Evolutionary conservation across 164 flowering plant genomes (phyloP).

Genomic region (Nymphaea colorata): DNA sequence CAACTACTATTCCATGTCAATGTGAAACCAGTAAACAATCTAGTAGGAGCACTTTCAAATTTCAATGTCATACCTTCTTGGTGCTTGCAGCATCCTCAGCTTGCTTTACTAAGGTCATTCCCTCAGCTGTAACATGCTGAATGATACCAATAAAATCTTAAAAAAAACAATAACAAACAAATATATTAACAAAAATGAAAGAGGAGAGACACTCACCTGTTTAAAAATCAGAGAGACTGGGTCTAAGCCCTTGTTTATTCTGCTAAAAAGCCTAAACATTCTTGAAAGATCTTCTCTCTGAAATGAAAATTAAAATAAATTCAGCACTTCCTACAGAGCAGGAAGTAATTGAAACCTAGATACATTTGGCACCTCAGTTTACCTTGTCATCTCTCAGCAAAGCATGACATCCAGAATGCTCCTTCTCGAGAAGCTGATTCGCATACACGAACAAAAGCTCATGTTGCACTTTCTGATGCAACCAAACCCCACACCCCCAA

Average conservation of each 20-base stretch:
- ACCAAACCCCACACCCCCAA: background rate
- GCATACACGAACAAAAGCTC: constrained; percentile 20
- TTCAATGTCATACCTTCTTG: constrained; percentile 16
- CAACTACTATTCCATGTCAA: too few species aligned
- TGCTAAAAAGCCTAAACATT: constrained; percentile 58
- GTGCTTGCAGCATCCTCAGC: constrained; percentile 70
- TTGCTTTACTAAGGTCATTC: constrained; percentile 53
- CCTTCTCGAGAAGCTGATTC: constrained; percentile 37
- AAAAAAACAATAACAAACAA: background rate
- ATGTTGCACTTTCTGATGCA: constrained; percentile 27
- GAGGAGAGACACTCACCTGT: constrained; percentile 27
- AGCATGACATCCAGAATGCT: constrained; percentile 40
- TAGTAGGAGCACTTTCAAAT: too few species aligned
- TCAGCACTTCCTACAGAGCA: background rate
- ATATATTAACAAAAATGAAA: background rate
- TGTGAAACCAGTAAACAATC: too few species aligned
- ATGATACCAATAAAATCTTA: constrained; percentile 1
- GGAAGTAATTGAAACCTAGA: too few species aligned
- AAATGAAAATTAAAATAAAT: background rate
- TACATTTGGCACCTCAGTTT: background rate
- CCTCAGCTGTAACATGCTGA: constrained; percentile 70
- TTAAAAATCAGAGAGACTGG: constrained; percentile 53
- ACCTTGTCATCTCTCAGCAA: constrained; percentile 48
- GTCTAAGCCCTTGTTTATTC: constrained; percentile 48
- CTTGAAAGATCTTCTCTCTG: constrained; percentile 42